Percentiles rank a stretch among this genome's conserved stretches.
Conservation (phyloP, 805 yeast species). For the Scheffersomyces ergatensis region DNA sequence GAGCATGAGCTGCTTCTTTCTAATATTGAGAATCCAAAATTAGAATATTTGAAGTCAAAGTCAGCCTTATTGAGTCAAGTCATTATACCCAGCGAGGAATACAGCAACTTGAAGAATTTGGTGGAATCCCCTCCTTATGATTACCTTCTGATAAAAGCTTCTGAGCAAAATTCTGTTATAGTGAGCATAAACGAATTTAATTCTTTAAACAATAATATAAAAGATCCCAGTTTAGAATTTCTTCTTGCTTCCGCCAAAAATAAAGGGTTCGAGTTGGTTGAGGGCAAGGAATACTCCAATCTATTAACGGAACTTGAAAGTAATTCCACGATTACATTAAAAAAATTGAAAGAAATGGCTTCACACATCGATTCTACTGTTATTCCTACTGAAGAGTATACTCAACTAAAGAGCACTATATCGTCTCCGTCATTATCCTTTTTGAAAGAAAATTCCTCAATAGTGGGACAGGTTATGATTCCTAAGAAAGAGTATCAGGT, state of each 20-base stretch:
- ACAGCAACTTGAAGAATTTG: constrained; percentile 6
- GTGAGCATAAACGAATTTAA: background rate
- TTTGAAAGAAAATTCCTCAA: constrained; percentile 29
- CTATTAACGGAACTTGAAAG: constrained; percentile 12
- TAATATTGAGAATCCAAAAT: constrained; percentile 24
- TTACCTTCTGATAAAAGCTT: constrained; percentile 21
- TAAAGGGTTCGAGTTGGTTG: constrained; percentile 12
- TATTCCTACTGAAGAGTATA: constrained; percentile 7
- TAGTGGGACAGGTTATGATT: constrained; percentile 12
- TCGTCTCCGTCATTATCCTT: constrained; percentile 25
- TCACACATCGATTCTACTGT: constrained; percentile 7
- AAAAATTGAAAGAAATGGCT: background rate
- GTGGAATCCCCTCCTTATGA: constrained; percentile 17
- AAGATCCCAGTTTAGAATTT: background rate
- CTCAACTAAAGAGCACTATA: constrained; percentile 10
- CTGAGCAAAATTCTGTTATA: background rate
- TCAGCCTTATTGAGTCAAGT: constrained; percentile 12
- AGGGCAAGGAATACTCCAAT: constrained; percentile 2
- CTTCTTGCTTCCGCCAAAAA: constrained; percentile 12
- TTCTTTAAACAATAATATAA: background rate
- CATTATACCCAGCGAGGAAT: constrained; percentile 12
- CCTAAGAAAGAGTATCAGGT: constrained; percentile 8
- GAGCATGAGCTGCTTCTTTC: constrained; percentile 7
- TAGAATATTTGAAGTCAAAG: constrained; percentile 20
- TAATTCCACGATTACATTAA: background rate